Percentiles rank a stretch among this genome's conserved stretches.
These are phyloP conservation scores for Monoraphidium neglectum DNA, from an alignment of 139 green algal species.

Conservation along the genomic window DNA sequence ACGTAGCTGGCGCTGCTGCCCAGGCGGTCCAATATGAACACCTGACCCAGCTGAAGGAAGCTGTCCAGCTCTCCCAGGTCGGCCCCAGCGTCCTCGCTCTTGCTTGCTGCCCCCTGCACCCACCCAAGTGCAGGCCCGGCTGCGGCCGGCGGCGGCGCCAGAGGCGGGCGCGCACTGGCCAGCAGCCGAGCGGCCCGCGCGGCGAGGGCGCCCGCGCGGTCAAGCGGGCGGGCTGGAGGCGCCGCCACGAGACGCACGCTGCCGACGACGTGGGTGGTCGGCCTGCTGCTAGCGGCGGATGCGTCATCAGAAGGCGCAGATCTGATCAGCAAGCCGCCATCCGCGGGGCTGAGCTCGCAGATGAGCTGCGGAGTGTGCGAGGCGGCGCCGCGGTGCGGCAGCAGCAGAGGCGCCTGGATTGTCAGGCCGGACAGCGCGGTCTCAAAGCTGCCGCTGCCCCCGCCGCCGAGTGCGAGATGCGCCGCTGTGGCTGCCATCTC, in stretches of 20 bases:
- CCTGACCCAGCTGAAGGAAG: slow-evolving; percentile 59
- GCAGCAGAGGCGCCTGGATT: slow-evolving; percentile 45
- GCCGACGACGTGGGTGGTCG: too few relatives aligned
- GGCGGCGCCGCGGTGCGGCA: slow-evolving; percentile 10
- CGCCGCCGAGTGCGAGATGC: not conserved
- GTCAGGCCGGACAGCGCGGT: slow-evolving; percentile 4
- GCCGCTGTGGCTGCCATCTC: slow-evolving; percentile 52
- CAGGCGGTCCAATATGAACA: slow-evolving; percentile 31
- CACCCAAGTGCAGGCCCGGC: not conserved
- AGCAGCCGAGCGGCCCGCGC: too few relatives aligned
- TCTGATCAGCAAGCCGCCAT: too few relatives aligned
- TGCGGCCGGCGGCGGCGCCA: not conserved
- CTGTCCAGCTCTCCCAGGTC: slow-evolving; percentile 47
- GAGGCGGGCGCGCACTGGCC: too few relatives aligned
- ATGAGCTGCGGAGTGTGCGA: too few relatives aligned
- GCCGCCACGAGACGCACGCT: too few relatives aligned
- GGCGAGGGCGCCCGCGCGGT: too few relatives aligned
- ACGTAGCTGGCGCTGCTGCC: not conserved
- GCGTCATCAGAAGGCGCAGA: too few relatives aligned
- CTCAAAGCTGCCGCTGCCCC: not conserved
- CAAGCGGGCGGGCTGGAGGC: too few relatives aligned
- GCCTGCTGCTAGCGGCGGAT: too few relatives aligned
- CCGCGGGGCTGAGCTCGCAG: not conserved
- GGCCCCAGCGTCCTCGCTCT: slow-evolving; percentile 37
- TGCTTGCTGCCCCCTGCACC: not conserved